Percentiles rank a stretch among this genome's conserved stretches.
Evolutionary conservation across 257 asterid species (phyloP).

Genomic region (Fraxinus americana): DNA sequence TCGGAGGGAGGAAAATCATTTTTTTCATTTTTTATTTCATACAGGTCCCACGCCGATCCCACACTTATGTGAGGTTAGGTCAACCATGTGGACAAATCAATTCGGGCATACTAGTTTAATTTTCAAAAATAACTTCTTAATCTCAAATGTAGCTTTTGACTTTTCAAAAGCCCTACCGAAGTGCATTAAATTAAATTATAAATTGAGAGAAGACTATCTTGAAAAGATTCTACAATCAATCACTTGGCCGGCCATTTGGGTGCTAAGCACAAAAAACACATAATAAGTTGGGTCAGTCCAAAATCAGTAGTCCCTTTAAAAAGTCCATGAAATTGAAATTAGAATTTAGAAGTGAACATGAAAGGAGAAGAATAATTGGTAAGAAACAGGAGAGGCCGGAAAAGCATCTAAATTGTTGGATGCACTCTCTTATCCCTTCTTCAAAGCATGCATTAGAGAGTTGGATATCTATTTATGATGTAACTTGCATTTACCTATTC

Average conservation of each 20-base stretch:
- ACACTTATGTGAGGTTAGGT: no score
- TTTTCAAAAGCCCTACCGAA: no score
- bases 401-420: neutral
- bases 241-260: neutral
- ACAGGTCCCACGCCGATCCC: no score
- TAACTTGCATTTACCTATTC: neutral
- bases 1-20: no score
- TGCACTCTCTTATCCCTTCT: neutral
- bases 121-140: no score
- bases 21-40: no score
- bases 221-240: neutral
- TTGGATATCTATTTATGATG: neutral
- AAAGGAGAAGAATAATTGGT: neutral
- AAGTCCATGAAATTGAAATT: neutral
- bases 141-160: no score
- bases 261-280: slow-evolving; percentile 1
- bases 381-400: neutral
- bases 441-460: neutral
- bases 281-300: neutral
- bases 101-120: no score
- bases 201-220: neutral
- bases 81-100: no score
- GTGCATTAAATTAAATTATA: neutral
- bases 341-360: neutral
- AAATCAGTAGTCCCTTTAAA: neutral